Percentiles rank a stretch among this genome's conserved stretches.
Conservation (phyloP, 306 rosid species). For the Arachis hypogaea region DNA sequence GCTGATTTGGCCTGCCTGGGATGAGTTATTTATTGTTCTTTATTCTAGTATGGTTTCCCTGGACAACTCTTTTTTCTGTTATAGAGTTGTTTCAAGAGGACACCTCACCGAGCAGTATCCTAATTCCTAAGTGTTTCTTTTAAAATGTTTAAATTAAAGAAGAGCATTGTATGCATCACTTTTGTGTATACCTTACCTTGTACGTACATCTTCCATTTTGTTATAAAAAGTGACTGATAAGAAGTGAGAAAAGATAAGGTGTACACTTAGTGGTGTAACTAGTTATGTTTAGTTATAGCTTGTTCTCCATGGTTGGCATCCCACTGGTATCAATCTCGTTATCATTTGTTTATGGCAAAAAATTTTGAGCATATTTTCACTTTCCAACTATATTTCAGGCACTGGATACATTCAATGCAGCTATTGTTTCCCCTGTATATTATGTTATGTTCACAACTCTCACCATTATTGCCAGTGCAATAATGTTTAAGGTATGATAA, state of each 20-base stretch:
- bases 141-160: not conserved
- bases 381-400: constrained; percentile 60
- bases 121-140: not conserved
- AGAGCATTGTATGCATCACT: not conserved
- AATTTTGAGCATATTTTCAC: constrained; percentile 24
- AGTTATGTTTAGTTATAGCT: not conserved
- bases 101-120: not conserved
- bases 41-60: constrained; percentile 11
- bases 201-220: too few species aligned
- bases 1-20: constrained; percentile 26
- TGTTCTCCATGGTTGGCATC: constrained; percentile 17
- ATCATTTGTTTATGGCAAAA: constrained; percentile 6
- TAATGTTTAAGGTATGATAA: constrained; percentile 80
- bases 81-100: not conserved
- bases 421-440: constrained; percentile 86
- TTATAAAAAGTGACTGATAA: too few species aligned
- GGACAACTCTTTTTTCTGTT: constrained; percentile 1
- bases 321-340: constrained; percentile 10
- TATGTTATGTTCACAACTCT: constrained; percentile 95
- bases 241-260: too few species aligned
- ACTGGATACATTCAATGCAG: constrained; percentile 80
- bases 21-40: constrained; percentile 22
- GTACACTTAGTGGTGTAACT: not conserved
- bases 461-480: constrained; percentile 83
- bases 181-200: not conserved